A percentile compares a stretch with the other conserved stretches of the same genome.
Conservation (phyloP, 139 green algal species). For the Chlamydomonas eustigma region DNA sequence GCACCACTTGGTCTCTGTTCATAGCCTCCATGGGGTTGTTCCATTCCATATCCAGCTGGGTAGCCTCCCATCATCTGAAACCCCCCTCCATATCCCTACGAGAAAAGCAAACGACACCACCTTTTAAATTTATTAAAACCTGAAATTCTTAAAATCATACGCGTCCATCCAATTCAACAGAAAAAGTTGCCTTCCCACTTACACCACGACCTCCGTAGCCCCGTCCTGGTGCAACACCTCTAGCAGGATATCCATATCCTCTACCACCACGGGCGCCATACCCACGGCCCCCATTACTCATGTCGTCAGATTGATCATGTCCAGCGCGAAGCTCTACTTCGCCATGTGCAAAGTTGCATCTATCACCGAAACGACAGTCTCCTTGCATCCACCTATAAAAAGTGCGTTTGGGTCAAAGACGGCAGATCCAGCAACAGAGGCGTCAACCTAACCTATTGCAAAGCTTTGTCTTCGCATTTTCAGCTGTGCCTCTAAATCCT, state of each 20-base stretch:
- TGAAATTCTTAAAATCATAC: too few relatives aligned
- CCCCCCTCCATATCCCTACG: not conserved
- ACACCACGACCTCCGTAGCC: constrained; percentile 13
- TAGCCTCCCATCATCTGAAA: not conserved
- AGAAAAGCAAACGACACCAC: too few relatives aligned
- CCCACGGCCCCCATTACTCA: constrained; percentile 4
- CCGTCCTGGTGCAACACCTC: constrained; percentile 13
- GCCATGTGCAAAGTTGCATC: constrained; percentile 95
- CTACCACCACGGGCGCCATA: constrained; percentile 24
- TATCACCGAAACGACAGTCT: constrained; percentile 84
- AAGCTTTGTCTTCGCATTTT: constrained; percentile 85
- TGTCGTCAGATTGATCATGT: not conserved
- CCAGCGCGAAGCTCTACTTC: constrained; percentile 73
- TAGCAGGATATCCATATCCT: constrained; percentile 10
- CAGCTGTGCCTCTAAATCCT: constrained; percentile 74
- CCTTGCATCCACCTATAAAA: constrained; percentile 71
- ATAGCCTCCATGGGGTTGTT: not conserved
- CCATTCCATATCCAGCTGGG: not conserved
- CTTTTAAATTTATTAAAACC: too few relatives aligned
- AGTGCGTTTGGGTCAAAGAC: not conserved
- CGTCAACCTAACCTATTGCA: constrained; percentile 60
- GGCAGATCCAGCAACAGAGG: not conserved
- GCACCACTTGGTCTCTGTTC: not conserved
- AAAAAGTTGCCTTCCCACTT: not conserved
- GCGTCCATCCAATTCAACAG: too few relatives aligned